These are phyloP conservation scores for Apiospora aurea DNA, from an alignment of 2,329 filamentous ascomycete species.

Conservation along the genomic window DNA sequence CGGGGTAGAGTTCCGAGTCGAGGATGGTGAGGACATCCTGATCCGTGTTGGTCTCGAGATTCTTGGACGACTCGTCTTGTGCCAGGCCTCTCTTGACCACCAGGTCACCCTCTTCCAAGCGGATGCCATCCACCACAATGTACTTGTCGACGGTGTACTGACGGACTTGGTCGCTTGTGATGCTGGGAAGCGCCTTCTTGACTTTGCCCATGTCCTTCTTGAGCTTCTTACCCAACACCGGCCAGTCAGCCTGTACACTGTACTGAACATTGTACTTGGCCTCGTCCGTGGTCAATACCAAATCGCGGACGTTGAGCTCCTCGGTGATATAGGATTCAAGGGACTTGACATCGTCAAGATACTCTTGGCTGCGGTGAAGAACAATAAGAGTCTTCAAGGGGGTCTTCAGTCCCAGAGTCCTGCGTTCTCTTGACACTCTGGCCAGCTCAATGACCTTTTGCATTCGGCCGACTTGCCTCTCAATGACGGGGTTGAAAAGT, in stretches of 20 bases:
- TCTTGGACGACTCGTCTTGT: constrained; percentile 73
- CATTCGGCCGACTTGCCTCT: constrained; percentile 89
- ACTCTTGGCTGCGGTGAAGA: constrained; percentile 82
- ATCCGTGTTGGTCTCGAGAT: constrained; percentile 87
- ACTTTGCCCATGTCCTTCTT: constrained; percentile 94
- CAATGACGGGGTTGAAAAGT: constrained; percentile 85
- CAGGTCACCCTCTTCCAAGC: constrained; percentile 81
- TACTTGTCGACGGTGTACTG: constrained; percentile 75
- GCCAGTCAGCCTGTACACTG: constrained; percentile 90
- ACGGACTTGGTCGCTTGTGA: constrained; percentile 84
- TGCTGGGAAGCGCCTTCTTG: constrained; percentile 83
- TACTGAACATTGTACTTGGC: constrained; percentile 92
- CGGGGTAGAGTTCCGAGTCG: constrained; percentile 82
- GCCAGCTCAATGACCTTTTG: constrained; percentile 94
- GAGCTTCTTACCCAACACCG: constrained; percentile 92
- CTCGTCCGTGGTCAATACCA: constrained; percentile 86
- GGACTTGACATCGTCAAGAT: constrained; percentile 85
- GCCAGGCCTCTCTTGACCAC: constrained; percentile 81
- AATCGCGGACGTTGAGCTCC: constrained; percentile 88
- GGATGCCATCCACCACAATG: constrained; percentile 86
- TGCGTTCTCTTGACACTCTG: constrained; percentile 84
- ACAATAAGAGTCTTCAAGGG: constrained; percentile 90
- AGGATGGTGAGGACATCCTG: constrained; percentile 90
- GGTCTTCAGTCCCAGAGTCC: constrained; percentile 85
- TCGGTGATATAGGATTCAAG: constrained; percentile 89